These are phyloP conservation scores for Exophiala viscosa DNA, from an alignment of 2,329 filamentous ascomycete genomes.

Conservation along the genomic window DNA sequence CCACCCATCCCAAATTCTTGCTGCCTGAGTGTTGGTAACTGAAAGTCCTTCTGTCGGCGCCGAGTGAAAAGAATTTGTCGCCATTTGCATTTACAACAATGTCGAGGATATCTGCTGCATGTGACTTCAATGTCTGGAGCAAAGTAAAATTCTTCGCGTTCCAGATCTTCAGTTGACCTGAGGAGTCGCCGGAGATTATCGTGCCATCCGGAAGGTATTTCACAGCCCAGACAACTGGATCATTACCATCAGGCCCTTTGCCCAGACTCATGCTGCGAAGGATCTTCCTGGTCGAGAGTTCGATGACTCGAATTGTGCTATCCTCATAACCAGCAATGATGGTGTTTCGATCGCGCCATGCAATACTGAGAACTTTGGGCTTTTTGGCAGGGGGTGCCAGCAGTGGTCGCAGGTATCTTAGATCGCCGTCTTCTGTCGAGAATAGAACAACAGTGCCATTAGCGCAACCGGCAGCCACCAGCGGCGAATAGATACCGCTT, in stretches of 20 bases:
- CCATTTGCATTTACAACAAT: conserved; percentile 80
- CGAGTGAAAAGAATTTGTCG: conserved; percentile 77
- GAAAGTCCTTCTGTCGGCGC: conserved; percentile 84
- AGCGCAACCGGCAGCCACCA: conserved; percentile 82
- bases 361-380: conserved; percentile 83
- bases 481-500: conserved; percentile 48
- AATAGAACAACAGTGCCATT: conserved; percentile 87
- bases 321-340: conserved; percentile 93
- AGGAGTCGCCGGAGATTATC: conserved; percentile 92
- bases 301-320: conserved; percentile 87
- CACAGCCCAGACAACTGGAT: conserved; percentile 89
- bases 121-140: conserved; percentile 76
- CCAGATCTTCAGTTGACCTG: conserved; percentile 89
- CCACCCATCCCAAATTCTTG: conserved; percentile 68
- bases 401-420: conserved; percentile 74
- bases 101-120: conserved; percentile 86
- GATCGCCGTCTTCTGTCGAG: conserved; percentile 76
- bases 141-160: conserved; percentile 89
- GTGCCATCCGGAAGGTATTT: conserved; percentile 83
- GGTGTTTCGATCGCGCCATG: conserved; percentile 78
- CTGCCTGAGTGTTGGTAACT: conserved; percentile 61
- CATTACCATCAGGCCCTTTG: conserved; percentile 74
- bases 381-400: conserved; percentile 75
- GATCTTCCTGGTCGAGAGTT: conserved; percentile 72
- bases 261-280: conserved; percentile 83